phyloP scores from a whole-genome alignment of 176 grass and related monocot genomes.

The Aegilops sharonensis region DNA sequence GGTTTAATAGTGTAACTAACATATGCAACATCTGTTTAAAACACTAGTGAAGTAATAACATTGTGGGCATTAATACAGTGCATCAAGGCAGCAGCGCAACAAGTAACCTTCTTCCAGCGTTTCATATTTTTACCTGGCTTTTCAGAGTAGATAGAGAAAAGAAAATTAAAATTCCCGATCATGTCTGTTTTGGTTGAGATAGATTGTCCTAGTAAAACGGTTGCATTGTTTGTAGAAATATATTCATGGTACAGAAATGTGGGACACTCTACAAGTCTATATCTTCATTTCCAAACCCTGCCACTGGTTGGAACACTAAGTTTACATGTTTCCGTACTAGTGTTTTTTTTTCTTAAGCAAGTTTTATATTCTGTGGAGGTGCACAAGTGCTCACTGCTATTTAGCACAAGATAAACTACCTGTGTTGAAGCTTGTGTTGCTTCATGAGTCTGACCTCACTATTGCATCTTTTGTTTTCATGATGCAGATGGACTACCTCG shows the following conservation, averaged over 20 bases:
- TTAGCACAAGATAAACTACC: not conserved
- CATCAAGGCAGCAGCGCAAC: not conserved
- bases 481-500: conserved; percentile 67
- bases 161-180: not conserved
- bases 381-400: not conserved
- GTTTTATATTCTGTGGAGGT: not conserved
- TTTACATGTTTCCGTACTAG: not conserved
- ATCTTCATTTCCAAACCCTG: not conserved
- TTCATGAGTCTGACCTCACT: conserved; percentile 7
- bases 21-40: conserved; percentile 22
- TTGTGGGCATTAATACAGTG: not conserved
- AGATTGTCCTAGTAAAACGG: not conserved
- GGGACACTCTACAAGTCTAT: not conserved
- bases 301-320: not conserved
- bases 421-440: not conserved
- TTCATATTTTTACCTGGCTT: not conserved
- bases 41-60: not conserved
- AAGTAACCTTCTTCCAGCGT: not conserved
- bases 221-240: conserved; percentile 9
- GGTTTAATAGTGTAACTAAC: not conserved
- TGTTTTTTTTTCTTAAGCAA: not conserved
- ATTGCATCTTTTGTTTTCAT: conserved; percentile 40
- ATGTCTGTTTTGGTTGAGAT: conserved; percentile 16
- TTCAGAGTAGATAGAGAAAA: not conserved
- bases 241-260: conserved; percentile 11